phyloP scores from a whole-genome alignment of 805 yeast species.

The Cyberlindnera nakhonratchasimensis region DNA sequence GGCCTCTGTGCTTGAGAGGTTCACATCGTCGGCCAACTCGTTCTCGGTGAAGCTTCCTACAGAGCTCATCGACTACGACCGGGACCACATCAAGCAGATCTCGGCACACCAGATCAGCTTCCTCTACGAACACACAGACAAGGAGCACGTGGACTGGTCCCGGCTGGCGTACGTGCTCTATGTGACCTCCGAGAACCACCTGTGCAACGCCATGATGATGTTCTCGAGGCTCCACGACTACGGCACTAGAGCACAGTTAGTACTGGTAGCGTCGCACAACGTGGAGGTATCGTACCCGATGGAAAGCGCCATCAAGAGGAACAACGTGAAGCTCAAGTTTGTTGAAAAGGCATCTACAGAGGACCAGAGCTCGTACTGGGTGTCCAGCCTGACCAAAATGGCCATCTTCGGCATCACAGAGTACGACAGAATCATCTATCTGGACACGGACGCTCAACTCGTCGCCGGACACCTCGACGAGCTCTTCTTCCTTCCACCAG shows the following conservation, averaged over 20 bases:
- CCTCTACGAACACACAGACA: slow-evolving; percentile 16
- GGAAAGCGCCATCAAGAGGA: neutral
- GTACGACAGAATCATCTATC: slow-evolving; percentile 50
- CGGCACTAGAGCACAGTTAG: slow-evolving; percentile 42
- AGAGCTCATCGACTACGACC: slow-evolving; percentile 20
- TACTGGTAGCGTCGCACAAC: slow-evolving; percentile 34
- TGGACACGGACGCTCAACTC: slow-evolving; percentile 53
- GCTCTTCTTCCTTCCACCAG: slow-evolving; percentile 45
- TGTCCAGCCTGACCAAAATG: slow-evolving; percentile 51
- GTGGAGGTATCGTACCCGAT: neutral
- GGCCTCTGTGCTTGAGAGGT: neutral
- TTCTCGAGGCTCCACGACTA: slow-evolving; percentile 37
- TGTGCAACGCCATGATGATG: slow-evolving; percentile 51
- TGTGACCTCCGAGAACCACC: slow-evolving; percentile 49
- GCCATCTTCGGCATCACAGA: slow-evolving; percentile 45
- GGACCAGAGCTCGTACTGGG: slow-evolving; percentile 36
- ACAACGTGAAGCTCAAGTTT: neutral
- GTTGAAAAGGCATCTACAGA: slow-evolving; percentile 21
- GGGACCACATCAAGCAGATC: slow-evolving; percentile 20
- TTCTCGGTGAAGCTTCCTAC: neutral
- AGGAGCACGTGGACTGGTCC: slow-evolving; percentile 36
- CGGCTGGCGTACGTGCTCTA: slow-evolving; percentile 56
- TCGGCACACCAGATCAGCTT: slow-evolving; percentile 23
- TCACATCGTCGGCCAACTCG: neutral
- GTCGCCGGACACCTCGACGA: slow-evolving; percentile 45